Conservation (phyloP, 306 rosid species). For the Rosa lucieae region DNA sequence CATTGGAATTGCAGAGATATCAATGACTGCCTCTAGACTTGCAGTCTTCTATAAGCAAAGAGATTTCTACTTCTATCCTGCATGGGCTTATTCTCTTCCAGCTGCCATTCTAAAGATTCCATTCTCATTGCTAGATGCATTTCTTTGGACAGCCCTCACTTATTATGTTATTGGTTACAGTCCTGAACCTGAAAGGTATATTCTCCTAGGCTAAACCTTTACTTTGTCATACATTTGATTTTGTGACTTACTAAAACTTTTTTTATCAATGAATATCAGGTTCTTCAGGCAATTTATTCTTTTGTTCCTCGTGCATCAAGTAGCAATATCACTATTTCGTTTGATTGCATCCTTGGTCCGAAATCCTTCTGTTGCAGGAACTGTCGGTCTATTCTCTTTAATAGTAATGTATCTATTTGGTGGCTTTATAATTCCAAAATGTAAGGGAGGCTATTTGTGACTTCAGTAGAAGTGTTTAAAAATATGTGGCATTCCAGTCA, state of each 20-base stretch:
- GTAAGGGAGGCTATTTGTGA: constrained; percentile 24
- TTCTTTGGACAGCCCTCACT: constrained; percentile 55
- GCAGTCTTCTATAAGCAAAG: constrained; percentile 54
- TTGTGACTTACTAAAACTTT: neutral
- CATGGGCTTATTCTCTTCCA: constrained; percentile 59
- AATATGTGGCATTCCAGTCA: neutral
- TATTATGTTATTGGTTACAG: constrained; percentile 62
- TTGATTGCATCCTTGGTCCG: constrained; percentile 47
- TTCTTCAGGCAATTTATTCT: constrained; percentile 52
- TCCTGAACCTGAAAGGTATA: constrained; percentile 53
- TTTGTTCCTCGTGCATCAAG: constrained; percentile 43
- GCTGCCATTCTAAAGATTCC: constrained; percentile 53
- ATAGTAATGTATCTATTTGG: constrained; percentile 39
- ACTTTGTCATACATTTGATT: neutral
- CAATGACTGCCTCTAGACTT: constrained; percentile 53
- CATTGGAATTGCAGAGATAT: constrained; percentile 46
- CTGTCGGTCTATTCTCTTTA: constrained; percentile 31
- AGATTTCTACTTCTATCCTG: constrained; percentile 51
- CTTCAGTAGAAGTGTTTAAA: neutral
- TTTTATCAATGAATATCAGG: constrained; percentile 34
- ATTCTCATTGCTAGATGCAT: constrained; percentile 52
- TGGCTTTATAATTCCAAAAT: constrained; percentile 51
- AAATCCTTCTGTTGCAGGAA: constrained; percentile 40
- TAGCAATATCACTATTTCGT: constrained; percentile 50
- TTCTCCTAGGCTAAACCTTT: neutral